Evolutionary conservation across 1,139 yeast species (phyloP), one percentile per base, ranked within the genome.

Genomic region (Williopsis jadinii): DNA sequence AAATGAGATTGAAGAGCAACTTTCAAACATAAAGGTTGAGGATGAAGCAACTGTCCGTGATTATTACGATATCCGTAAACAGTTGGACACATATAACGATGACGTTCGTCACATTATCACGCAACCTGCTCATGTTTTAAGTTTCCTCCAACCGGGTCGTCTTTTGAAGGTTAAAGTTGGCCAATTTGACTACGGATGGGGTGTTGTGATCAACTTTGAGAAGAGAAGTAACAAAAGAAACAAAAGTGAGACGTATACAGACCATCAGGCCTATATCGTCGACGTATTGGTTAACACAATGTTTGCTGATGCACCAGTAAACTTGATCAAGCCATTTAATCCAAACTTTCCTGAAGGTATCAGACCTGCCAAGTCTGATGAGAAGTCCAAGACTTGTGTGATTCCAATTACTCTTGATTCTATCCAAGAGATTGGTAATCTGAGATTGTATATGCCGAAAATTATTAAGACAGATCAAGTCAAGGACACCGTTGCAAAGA

Each of bases 101-200:
- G 97, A 94, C 59, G 77, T 84, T 44, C 74, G 87, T 42, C 80
- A 81, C 50, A 83, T 92, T 24, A 75, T 90, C n/a, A 84, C 95
- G 1, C 97, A 92, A 59, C 99, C 99, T 1, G 84, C 94, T 9
- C 80, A 90, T 59, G 72, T 82, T 28, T 68, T 90, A 42, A 85
- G 86, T 29, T 94, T 84, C 60, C 67, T 94, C 53, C 95, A 88
- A 62, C 79, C 87, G 27, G 99, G 99, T 32, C 76, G 98, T 62
- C 73, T 94, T 44, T 67, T 90, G 36, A 79, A 80, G 53, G 77
- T 94, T 14, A 73, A 73, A 43, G 49, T 64, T 40, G 62, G 74
- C 12, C 68, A 67, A 12, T 56, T 64, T 48, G 85, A 88, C 50
- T 94, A 88, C 59, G 97, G 96, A 10, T 94, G 98, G 98, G 97